Evolutionary conservation across 2,329 filamentous ascomycete genomes (phyloP).

Genomic region (Ambrosiella xylebori): DNA sequence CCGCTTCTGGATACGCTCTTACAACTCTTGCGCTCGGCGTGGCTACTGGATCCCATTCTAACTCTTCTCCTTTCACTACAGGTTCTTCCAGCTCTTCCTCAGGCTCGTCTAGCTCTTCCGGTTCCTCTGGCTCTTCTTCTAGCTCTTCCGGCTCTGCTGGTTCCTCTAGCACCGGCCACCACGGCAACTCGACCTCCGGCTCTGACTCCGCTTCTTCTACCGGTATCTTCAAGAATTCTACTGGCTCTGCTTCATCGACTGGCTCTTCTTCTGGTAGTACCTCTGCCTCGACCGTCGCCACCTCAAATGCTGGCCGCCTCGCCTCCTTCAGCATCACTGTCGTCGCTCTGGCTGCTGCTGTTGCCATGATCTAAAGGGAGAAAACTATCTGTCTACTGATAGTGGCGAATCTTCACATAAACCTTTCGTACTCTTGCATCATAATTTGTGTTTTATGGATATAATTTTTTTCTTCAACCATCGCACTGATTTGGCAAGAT

Average conservation of each 20-base stretch:
- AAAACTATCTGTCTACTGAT: not conserved
- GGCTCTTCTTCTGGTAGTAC: not conserved
- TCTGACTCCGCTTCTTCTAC: not conserved
- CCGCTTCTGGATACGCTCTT: not conserved
- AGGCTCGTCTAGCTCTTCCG: slow-evolving; percentile 3
- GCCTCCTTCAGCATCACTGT: slow-evolving; percentile 9
- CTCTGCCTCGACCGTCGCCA: slow-evolving; percentile 1
- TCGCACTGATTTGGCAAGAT: not conserved
- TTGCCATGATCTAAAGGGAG: slow-evolving; percentile 11
- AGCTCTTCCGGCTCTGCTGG: not conserved
- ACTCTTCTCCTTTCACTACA: slow-evolving; percentile 4
- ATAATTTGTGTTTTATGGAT: not conserved
- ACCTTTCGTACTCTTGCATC: not conserved
- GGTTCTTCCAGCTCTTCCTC: slow-evolving; percentile 2
- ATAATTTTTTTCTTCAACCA: not conserved
- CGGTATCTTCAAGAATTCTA: not conserved
- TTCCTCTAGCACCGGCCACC: not conserved
- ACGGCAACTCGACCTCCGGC: not conserved
- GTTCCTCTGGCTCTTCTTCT: slow-evolving; percentile 4
- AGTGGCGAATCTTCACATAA: not conserved
- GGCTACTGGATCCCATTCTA: slow-evolving; percentile 9
- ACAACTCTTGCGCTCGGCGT: slow-evolving; percentile 7
- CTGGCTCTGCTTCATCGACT: not conserved
- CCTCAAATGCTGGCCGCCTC: slow-evolving; percentile 10
- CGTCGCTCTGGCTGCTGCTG: slow-evolving; percentile 8